Conservation (phyloP, 192 early-diverging fungal genomes). For the Coemansia interrupta region DNA sequence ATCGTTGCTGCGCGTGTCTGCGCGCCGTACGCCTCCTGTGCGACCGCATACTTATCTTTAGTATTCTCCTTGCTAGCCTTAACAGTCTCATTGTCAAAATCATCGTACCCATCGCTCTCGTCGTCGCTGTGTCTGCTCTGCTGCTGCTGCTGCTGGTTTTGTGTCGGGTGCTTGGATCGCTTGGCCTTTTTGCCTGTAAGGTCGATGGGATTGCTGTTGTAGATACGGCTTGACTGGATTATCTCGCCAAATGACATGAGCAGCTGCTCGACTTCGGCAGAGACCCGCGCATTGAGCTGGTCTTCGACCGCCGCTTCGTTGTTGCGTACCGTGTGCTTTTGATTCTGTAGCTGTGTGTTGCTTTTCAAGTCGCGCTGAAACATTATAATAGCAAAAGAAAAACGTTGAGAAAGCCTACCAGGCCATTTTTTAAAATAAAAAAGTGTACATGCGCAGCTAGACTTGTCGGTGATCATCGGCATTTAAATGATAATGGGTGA, state of each 20-base stretch:
- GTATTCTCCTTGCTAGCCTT: constrained; percentile 14
- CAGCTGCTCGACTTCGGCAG: constrained; percentile 48
- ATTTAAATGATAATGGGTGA: too few relatives aligned
- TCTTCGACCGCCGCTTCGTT: constrained; percentile 30
- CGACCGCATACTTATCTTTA: constrained; percentile 48
- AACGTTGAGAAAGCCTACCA: too few relatives aligned
- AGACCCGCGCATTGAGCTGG: constrained; percentile 43
- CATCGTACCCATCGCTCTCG: constrained; percentile 3
- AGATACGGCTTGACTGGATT: constrained; percentile 42
- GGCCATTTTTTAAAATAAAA: too few relatives aligned
- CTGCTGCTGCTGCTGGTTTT: background rate
- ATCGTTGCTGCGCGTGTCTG: constrained; percentile 49
- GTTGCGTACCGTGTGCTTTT: constrained; percentile 38
- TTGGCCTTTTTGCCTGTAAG: background rate
- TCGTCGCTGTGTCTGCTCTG: constrained; percentile 7
- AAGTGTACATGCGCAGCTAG: too few relatives aligned
- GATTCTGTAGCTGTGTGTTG: constrained; percentile 14
- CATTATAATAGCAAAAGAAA: constrained; percentile 10
- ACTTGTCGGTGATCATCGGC: too few relatives aligned
- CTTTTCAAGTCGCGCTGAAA: constrained; percentile 34
- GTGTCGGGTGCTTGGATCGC: background rate
- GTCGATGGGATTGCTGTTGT: constrained; percentile 23
- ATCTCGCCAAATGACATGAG: constrained; percentile 50
- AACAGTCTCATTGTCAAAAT: background rate
- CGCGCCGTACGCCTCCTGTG: constrained; percentile 49